Base-by-base conservation (phyloP, 73 alveolate genomes). In the Stentor roeselii region DNA sequence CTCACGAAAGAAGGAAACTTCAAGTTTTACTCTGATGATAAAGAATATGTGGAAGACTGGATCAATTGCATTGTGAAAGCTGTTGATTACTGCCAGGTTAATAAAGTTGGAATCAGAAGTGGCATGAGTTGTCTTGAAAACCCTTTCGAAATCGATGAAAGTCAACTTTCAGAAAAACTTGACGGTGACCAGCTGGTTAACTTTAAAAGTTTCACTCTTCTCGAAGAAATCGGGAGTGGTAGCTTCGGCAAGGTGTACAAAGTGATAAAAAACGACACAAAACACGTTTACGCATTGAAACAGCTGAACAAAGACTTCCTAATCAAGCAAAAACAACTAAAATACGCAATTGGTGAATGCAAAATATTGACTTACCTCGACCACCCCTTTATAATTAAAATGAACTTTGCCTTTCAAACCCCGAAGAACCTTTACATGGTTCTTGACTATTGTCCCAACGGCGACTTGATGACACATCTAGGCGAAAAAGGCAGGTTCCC, bases 401-500 rank as follows among this genome's bases (percentile, higher is more conserved):
- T 97, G 92, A 91, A 94, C 82, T 92, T 82, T 83, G 95, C 99
- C 3, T 97, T 97, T 90, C 94, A 97, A 75, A 95, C 91, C 30
- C 97, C 94, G 3, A 90, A 86, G 75, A 93, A 96, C 87, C 88
- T 97, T 32, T 97, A 91, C 93, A 90, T 97, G 88, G 98, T 96
- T 75, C 92, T 97, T 84, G 99, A 97, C 80, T 96, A 93, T 89
- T 95, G 98, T 76, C 96, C 98, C 59, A 93, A 95, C n/a, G 99
- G 99, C 32, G 99, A 96, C 59, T 88, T 96, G 40, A 91, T 96
- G 88, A 90, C 88, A 87, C 94, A 93, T 89, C 78, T 93, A 84
- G 86, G 15, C 36, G 86, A 83, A 67, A 67, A 32, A 67, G 14
- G 50, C 80, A n/a, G 80, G 14, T 67, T 67, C 34, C 41, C 80